Percentiles rank a stretch among this genome's conserved stretches.
phyloP scores from a whole-genome alignment of 2,329 filamentous ascomycete genomes.

The Penicillium sp. region DNA sequence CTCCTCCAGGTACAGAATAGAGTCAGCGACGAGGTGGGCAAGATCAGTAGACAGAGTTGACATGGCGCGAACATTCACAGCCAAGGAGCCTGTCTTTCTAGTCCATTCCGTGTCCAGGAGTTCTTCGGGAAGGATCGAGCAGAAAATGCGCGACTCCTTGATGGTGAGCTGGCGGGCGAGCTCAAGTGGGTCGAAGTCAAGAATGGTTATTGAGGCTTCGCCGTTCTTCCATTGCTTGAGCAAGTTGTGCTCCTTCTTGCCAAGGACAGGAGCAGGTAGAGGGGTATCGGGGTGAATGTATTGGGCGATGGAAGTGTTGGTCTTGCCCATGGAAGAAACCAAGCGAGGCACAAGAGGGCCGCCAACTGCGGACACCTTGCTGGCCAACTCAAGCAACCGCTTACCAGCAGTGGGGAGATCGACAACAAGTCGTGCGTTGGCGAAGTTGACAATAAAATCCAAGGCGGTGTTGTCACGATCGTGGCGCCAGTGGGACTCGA shows the following conservation, averaged over 20 bases:
- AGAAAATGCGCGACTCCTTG: constrained; percentile 88
- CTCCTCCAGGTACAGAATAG: constrained; percentile 83
- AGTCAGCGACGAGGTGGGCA: constrained; percentile 88
- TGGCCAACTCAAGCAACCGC: constrained; percentile 73
- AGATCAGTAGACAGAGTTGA: constrained; percentile 87
- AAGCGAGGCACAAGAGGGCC: constrained; percentile 77
- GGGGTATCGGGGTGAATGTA: constrained; percentile 70
- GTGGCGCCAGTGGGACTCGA: constrained; percentile 92
- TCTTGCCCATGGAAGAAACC: constrained; percentile 84
- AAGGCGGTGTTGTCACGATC: constrained; percentile 76
- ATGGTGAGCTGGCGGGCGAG: constrained; percentile 88
- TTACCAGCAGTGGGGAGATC: constrained; percentile 74
- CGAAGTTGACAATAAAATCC: constrained; percentile 73
- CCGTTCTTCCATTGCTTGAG: constrained; percentile 74
- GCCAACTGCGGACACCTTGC: constrained; percentile 72
- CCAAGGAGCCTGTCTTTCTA: constrained; percentile 75
- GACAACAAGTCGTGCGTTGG: constrained; percentile 65
- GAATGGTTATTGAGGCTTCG: constrained; percentile 66
- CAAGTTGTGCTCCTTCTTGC: constrained; percentile 71
- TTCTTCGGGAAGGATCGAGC: constrained; percentile 86
- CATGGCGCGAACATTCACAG: constrained; percentile 91
- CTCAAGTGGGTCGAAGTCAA: constrained; percentile 90
- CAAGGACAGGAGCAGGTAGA: constrained; percentile 66
- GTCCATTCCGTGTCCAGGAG: constrained; percentile 91
- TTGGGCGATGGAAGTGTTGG: constrained; percentile 69